These are phyloP conservation scores for Hygrocybe coccinea DNA, from an alignment of 768 basidiomycete genomes.

Conservation along the genomic window DNA sequence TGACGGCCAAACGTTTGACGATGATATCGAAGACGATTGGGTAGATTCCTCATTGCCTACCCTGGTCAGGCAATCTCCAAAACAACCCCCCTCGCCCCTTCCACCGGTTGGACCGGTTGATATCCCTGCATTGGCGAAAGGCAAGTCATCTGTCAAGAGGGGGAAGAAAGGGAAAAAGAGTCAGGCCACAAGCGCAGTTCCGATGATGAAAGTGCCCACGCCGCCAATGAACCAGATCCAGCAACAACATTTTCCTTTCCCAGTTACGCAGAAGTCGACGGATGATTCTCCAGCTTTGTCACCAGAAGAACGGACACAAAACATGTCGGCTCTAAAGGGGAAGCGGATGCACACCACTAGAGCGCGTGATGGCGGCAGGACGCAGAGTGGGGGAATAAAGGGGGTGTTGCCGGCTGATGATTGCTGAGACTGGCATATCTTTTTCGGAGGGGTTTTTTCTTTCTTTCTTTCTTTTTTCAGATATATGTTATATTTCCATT, in stretches of 20 bases:
- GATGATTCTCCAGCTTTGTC: conserved; percentile 15
- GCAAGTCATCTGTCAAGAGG: conserved; percentile 17
- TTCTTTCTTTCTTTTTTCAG: not conserved
- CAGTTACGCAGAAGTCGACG: conserved; percentile 39
- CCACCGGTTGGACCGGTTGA: conserved; percentile 6
- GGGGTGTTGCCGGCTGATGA: conserved; percentile 50
- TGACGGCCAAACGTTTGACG: conserved; percentile 11
- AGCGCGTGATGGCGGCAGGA: conserved; percentile 75
- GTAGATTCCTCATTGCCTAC: conserved; percentile 56
- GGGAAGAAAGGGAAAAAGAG: conserved; percentile 38
- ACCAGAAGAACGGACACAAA: conserved; percentile 7
- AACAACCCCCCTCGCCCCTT: not conserved
- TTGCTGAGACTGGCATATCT: not conserved
- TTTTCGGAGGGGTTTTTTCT: not conserved
- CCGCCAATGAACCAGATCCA: conserved; percentile 33
- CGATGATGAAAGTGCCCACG: conserved; percentile 36
- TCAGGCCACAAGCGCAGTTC: conserved; percentile 28
- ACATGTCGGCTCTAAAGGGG: conserved; percentile 9
- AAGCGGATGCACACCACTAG: conserved; percentile 67
- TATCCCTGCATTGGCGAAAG: conserved; percentile 11
- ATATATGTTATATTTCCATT: not conserved
- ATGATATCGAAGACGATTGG: conserved; percentile 58
- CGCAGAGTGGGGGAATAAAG: conserved; percentile 82
- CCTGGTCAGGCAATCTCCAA: conserved; percentile 9
- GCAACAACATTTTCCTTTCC: conserved; percentile 59